Base-by-base conservation (phyloP, 768 basidiomycete species). In the Kondoa malvinella region DNA sequence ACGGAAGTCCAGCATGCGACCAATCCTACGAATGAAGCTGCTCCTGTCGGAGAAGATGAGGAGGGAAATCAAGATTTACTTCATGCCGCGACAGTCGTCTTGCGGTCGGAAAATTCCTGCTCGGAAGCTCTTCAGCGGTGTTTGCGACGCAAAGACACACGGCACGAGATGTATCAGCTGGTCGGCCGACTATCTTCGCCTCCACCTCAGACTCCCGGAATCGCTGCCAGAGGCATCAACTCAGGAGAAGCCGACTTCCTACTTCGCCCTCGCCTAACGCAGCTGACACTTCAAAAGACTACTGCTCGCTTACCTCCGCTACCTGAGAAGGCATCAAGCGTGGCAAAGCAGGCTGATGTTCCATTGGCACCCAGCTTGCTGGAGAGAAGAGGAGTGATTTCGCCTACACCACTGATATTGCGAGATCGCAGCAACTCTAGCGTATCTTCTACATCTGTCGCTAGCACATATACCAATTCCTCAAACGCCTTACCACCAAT, bases 91-190 rank as follows among this genome's bases (percentile, higher is more conserved):
- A 95, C 94, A 2, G 83, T 83, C 60, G 88, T 92, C 3, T 80
- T 92, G 68, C 87, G 89, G 75, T 85, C 88, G 30, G 90, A 89
- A 31, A 85, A 87, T 14, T 92, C 95, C 70, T 94, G 91, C 76
- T 86, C 90, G 56, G 82, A 85, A 4, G 84, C 88, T 29, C 88
- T 92, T 72, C 89, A 87, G 77, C 82, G 86, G 69, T 92, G 89
- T 74, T 77, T 92, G 66, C 68, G 71, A 15, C 21, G 31, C 16
- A 8, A 66, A 34, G 33, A 31, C 27, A 17, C 34, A 17, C 15
- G 34, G 50, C 32, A 50, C 34, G 4, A 30, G 21, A 31, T 26
- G n/a, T 66, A 68, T 34, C 69, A 70, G 65, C 60, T 73, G 33
- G 27, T 34, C 59, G 16, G 67, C 1, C 69, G 21, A 33, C 62